A percentile compares a stretch with the other conserved stretches of the same genome.
Evolutionary conservation across 306 rosid species (phyloP).

Genomic region (Parietaria judaica): DNA sequence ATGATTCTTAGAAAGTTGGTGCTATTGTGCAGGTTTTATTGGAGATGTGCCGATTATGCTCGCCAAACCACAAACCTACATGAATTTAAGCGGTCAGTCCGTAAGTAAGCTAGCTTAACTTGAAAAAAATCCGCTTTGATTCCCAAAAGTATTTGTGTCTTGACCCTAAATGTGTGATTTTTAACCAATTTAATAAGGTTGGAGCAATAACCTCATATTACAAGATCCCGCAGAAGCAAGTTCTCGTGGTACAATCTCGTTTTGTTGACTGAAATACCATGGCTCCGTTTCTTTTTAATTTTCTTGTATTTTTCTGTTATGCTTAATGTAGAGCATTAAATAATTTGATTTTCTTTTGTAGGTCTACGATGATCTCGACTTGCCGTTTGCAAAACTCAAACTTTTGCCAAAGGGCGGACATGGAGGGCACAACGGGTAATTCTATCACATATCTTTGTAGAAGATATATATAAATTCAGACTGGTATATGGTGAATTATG

Average conservation of each 20-base stretch:
- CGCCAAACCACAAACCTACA: constrained; percentile 89
- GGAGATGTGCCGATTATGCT: constrained; percentile 78
- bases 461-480: no score
- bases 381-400: constrained; percentile 79
- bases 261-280: background rate
- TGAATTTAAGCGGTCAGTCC: constrained; percentile 94
- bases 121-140: background rate
- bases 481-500: no score
- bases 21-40: constrained; percentile 49
- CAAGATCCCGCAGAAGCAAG: constrained; percentile 89
- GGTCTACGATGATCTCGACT: constrained; percentile 90
- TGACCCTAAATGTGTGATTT: constrained; percentile 23
- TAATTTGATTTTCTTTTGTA: constrained; percentile 25
- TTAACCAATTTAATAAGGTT: constrained; percentile 50
- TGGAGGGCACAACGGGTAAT: constrained; percentile 96
- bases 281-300: background rate
- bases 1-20: constrained; percentile 3
- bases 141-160: background rate
- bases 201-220: constrained; percentile 81
- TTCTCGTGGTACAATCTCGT: constrained; percentile 58
- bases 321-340: constrained; percentile 9
- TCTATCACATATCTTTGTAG: background rate
- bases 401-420: constrained; percentile 95
- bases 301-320: background rate
- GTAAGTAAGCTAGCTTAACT: constrained; percentile 53